Percentiles rank a stretch among this genome's conserved stretches.
These are phyloP conservation scores for Verbascum thapsus DNA, from an alignment of 257 asterid genomes.

Conservation along the genomic window DNA sequence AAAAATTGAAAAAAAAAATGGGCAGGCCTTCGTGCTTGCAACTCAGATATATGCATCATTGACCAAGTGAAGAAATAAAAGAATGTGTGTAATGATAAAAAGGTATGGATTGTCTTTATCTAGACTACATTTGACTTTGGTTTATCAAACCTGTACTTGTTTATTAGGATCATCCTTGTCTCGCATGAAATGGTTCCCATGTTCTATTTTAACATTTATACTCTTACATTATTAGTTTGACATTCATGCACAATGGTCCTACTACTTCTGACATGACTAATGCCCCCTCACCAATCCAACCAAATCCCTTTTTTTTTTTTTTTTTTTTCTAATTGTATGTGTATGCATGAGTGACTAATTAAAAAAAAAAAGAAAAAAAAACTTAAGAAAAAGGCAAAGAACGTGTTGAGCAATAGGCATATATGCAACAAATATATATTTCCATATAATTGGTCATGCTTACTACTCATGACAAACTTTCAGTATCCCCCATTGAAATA, in stretches of 20 bases:
- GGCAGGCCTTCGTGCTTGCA: slow-evolving; percentile 60
- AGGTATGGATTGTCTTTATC: slow-evolving; percentile 36
- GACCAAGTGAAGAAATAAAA: slow-evolving; percentile 34
- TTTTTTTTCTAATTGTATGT: too few relatives aligned
- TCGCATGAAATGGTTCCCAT: slow-evolving; percentile 41
- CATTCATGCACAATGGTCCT: slow-evolving; percentile 10
- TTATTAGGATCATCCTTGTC: slow-evolving; percentile 23
- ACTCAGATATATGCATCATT: slow-evolving; percentile 36
- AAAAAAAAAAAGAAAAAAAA: too few relatives aligned
- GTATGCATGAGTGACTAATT: too few relatives aligned
- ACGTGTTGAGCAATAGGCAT: slow-evolving; percentile 53
- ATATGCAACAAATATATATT: slow-evolving; percentile 34
- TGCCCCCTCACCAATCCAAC: neutral
- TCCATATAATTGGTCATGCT: slow-evolving; percentile 40
- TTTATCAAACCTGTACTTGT: slow-evolving; percentile 12
- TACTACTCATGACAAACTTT: slow-evolving; percentile 45
- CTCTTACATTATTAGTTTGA: neutral
- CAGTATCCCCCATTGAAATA: slow-evolving; percentile 43
- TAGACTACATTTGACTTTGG: slow-evolving; percentile 41
- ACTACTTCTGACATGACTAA: neutral
- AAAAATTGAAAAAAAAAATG: neutral
- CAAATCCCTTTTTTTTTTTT: too few relatives aligned
- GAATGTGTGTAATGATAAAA: slow-evolving; percentile 28
- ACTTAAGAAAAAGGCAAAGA: slow-evolving; percentile 34
- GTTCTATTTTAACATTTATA: slow-evolving; percentile 25